Base-by-base conservation (phyloP, 495 filamentous ascomycete genomes). In the Schizothecium vesticola region DNA sequence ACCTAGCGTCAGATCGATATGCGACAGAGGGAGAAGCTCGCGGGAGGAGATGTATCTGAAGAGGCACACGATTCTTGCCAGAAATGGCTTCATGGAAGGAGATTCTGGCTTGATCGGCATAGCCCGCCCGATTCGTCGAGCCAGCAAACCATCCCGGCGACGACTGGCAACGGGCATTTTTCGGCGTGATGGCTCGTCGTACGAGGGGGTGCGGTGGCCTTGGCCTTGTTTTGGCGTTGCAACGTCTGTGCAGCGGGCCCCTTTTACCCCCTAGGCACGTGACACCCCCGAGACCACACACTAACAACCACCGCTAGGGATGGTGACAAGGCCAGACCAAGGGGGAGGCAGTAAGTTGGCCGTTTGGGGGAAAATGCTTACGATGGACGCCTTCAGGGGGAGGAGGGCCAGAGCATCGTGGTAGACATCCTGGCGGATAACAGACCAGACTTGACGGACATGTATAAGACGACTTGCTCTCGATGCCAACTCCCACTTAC, bases 211-310 rank as follows among this genome's bases (percentile, higher is more conserved):
- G 23, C 24, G 43, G 60, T 63, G 62, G 62, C 22, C 23, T 26
- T 59, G 13, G 55, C 63, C 25, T 56, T 63, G 23, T 56, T 26
- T 21, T 9, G 13, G 16, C 33, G 31, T 26, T 51, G 59, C 59
- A 57, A 69, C 64, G 56, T 51, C 29, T 25, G 56, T 66, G 67
- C 51, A 56, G n/a, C 26, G 29, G 23, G 43, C 26, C 56, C 65
- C 31, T 51, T 23, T 33, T 16, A 26, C 58, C 33, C 64, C 58
- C 3, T 24, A 21, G 10, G 65, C 74, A 75, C 74, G 74, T 75
- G 74, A 75, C 61, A 71, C 64, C 72, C 74, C 72, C 74, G 67
- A 69, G 59, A 58, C 70, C 67, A 63, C 59, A 69, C 43, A 1
- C 19, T 9, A 19, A 2, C 43, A n/a, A 51, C 65, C 68, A 64